Percentiles rank a stretch among this genome's conserved stretches.
Evolutionary conservation across 495 filamentous ascomycete species (phyloP).

Genomic region (Wilcoxina mikolae): DNA sequence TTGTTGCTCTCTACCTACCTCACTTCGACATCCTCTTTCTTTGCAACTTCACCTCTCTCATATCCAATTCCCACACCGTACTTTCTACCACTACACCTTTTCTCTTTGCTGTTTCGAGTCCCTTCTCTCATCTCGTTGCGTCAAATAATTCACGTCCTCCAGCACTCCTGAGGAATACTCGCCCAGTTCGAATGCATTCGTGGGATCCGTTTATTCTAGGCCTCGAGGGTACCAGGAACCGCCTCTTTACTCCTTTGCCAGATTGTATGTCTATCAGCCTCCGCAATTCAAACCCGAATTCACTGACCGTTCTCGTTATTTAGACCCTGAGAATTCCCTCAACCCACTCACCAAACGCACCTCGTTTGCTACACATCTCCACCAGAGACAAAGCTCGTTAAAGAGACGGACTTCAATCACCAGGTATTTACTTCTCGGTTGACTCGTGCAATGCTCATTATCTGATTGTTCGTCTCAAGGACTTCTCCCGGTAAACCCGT

Average conservation of each 20-base stretch:
- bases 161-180: too few relatives aligned
- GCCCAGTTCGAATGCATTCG: background rate
- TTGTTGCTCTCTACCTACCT: too few relatives aligned
- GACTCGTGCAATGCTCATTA: background rate
- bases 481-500: background rate
- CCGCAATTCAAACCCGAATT: background rate
- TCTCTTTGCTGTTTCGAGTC: too few relatives aligned
- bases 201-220: background rate
- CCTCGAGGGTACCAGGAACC: background rate
- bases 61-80: too few relatives aligned
- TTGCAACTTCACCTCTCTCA: too few relatives aligned
- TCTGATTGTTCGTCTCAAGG: background rate
- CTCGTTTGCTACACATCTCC: background rate
- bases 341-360: conserved; percentile 2
- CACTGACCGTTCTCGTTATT: too few relatives aligned
- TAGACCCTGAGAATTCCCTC: background rate
- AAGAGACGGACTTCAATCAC: conserved; percentile 7
- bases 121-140: too few relatives aligned
- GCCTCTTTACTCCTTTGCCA: background rate
- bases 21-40: too few relatives aligned
- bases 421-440: background rate
- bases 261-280: background rate
- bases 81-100: too few relatives aligned
- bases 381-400: background rate
- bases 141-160: too few relatives aligned